phyloP scores from a whole-genome alignment of 2,329 filamentous ascomycete genomes.

The Lachnellula hyalina region DNA sequence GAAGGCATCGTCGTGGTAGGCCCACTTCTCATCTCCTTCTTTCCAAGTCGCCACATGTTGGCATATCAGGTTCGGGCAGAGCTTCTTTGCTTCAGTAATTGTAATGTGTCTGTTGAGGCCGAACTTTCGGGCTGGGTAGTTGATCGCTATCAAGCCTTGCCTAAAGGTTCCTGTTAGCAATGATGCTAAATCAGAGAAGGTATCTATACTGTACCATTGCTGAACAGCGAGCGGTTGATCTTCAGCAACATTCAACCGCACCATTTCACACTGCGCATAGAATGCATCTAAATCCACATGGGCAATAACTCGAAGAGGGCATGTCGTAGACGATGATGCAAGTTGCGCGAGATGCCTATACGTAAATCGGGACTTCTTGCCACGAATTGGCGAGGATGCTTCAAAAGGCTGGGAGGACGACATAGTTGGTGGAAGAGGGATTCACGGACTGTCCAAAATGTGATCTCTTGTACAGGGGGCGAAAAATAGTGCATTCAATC shows the following conservation, averaged over 20 bases:
- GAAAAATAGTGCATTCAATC: too few species aligned
- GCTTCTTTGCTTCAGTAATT: slow-evolving; percentile 74
- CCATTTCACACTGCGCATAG: slow-evolving; percentile 94
- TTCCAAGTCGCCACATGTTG: slow-evolving; percentile 96
- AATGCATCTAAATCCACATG: slow-evolving; percentile 97
- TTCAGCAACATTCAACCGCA: slow-evolving; percentile 69
- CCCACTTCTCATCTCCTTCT: slow-evolving; percentile 88
- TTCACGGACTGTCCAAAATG: background rate
- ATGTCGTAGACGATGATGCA: slow-evolving; percentile 62
- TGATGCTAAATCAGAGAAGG: background rate
- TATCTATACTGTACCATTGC: slow-evolving; percentile 67
- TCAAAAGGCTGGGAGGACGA: slow-evolving; percentile 44
- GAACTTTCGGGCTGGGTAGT: slow-evolving; percentile 81
- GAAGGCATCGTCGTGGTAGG: slow-evolving; percentile 76
- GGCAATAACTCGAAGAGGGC: slow-evolving; percentile 78
- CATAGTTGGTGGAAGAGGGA: slow-evolving; percentile 23
- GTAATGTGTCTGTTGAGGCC: slow-evolving; percentile 77
- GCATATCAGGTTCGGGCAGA: slow-evolving; percentile 76
- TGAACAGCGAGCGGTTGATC: slow-evolving; percentile 84
- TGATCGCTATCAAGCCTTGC: slow-evolving; percentile 92
- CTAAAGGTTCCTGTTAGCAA: slow-evolving; percentile 34
- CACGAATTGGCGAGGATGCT: slow-evolving; percentile 39
- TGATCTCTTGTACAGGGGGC: too few species aligned
- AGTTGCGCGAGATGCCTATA: slow-evolving; percentile 77
- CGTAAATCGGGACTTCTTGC: slow-evolving; percentile 66